These are phyloP conservation scores for Trichoderma koningiopsis DNA, from an alignment of 2,329 filamentous ascomycete genomes.

Conservation along the genomic window DNA sequence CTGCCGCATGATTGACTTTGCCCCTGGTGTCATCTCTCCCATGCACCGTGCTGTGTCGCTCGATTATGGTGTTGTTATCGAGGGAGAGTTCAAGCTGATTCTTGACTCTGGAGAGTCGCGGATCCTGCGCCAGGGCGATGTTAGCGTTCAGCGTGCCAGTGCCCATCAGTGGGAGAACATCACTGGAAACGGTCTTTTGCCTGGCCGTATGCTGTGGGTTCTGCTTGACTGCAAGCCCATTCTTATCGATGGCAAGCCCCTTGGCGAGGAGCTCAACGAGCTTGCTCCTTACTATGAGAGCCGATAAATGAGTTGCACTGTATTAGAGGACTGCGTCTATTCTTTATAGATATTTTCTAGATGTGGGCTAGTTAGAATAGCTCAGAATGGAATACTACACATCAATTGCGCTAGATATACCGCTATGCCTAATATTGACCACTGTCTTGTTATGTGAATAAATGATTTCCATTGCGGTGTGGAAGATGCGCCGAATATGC, in stretches of 20 bases:
- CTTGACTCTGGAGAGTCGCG: conserved; percentile 54
- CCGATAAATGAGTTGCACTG: not conserved
- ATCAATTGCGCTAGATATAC: not conserved
- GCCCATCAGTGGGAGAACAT: conserved; percentile 21
- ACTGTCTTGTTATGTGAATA: not conserved
- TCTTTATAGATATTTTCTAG: not conserved
- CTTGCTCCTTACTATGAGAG: conserved; percentile 12
- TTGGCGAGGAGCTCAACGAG: conserved; percentile 15
- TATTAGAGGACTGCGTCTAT: not conserved
- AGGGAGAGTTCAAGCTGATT: conserved; percentile 54
- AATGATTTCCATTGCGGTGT: not conserved
- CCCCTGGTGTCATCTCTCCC: conserved; percentile 40
- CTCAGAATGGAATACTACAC: not conserved
- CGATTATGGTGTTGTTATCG: conserved; percentile 58
- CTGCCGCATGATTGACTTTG: conserved; percentile 52
- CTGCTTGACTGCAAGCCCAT: conserved; percentile 21
- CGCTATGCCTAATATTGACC: not conserved
- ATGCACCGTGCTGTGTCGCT: conserved; percentile 58
- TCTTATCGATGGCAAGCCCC: conserved; percentile 10
- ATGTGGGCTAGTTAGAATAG: not conserved
- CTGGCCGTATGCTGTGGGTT: conserved; percentile 22
- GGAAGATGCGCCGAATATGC: not conserved
- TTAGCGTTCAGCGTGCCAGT: conserved; percentile 57
- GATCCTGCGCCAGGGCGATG: conserved; percentile 52
- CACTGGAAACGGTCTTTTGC: conserved; percentile 3